Conservation (phyloP, 2,329 filamentous ascomycete genomes). For the Epichloe sylvatica region DNA sequence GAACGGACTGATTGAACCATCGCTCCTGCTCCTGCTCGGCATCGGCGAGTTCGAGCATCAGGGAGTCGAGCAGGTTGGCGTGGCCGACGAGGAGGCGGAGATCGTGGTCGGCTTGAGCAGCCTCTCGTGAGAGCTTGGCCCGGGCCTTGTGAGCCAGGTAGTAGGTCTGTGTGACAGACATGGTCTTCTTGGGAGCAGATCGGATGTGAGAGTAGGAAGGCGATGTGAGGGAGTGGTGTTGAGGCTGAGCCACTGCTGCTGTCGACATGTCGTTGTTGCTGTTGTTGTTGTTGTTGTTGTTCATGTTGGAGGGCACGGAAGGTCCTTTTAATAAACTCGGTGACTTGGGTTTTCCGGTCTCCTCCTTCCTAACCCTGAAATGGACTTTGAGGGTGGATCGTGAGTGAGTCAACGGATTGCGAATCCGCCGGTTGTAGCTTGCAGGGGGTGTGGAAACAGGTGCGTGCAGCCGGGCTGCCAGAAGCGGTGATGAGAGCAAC, state of each 20-base stretch:
- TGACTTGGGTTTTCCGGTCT: slow-evolving; percentile 4
- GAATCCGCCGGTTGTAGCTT: slow-evolving; percentile 9
- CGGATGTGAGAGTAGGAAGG: slow-evolving; percentile 15
- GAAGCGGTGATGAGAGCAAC: slow-evolving; percentile 14
- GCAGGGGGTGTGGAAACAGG: slow-evolving; percentile 14
- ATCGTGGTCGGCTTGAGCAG: slow-evolving; percentile 82
- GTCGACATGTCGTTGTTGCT: slow-evolving; percentile 14
- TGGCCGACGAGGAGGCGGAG: slow-evolving; percentile 91
- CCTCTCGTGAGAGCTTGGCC: slow-evolving; percentile 88
- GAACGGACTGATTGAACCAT: slow-evolving; percentile 95
- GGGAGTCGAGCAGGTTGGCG: slow-evolving; percentile 89
- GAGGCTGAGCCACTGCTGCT: slow-evolving; percentile 13
- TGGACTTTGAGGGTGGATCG: slow-evolving; percentile 1
- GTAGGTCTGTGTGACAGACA: slow-evolving; percentile 98
- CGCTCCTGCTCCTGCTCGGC: slow-evolving; percentile 91
- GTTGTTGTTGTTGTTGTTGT: slow-evolving; percentile 4
- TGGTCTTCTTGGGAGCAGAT: slow-evolving; percentile 54
- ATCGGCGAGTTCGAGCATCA: slow-evolving; percentile 86
- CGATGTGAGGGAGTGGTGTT: slow-evolving; percentile 10
- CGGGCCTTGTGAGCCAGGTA: slow-evolving; percentile 94
- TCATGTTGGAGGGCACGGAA: slow-evolving; percentile 6
- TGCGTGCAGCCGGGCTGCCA: slow-evolving; percentile 2
- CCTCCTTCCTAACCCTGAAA: slow-evolving; percentile 10
- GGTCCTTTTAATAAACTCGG: slow-evolving; percentile 1
- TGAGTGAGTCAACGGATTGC: slow-evolving; percentile 16